Evolutionary conservation across 208 protist genomes (phyloP).

Genomic region (Acanthamoeba triangularis): DNA sequence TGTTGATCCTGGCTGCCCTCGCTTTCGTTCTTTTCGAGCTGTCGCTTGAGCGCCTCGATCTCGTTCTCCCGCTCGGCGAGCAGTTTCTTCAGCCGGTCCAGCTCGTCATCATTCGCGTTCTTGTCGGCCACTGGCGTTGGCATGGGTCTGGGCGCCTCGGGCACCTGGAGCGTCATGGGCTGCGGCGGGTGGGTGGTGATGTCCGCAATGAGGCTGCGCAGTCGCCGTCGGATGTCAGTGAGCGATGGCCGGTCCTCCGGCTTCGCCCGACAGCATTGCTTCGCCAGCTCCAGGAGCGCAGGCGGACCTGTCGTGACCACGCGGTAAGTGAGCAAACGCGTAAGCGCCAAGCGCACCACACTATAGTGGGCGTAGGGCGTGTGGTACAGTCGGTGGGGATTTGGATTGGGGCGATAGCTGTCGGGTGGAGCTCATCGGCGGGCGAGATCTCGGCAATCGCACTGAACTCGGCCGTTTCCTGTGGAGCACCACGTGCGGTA

Average conservation of each 20-base stretch:
- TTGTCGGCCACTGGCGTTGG: not conserved
- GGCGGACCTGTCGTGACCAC: not conserved
- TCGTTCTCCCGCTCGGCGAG: not conserved
- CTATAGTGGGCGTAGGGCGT: too few relatives aligned
- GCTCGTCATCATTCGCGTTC: not conserved
- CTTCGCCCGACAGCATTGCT: not conserved
- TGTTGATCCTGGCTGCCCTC: not conserved
- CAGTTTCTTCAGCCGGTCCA: not conserved
- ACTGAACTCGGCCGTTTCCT: not conserved
- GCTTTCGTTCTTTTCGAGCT: not conserved
- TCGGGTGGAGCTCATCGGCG: not conserved
- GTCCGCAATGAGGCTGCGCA: not conserved
- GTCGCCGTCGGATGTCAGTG: not conserved
- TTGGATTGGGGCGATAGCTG: not conserved
- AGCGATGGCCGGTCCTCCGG: not conserved
- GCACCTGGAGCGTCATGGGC: not conserved
- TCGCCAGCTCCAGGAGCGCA: not conserved
- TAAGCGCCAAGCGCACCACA: not conserved
- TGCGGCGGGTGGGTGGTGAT: not conserved
- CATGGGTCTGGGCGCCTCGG: not conserved
- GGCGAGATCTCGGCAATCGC: not conserved
- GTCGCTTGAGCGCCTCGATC: not conserved
- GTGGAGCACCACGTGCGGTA: not conserved
- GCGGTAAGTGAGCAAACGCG: not conserved
- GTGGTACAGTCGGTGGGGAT: not conserved